These are phyloP conservation scores for Ophiostoma tasmaniense DNA, from an alignment of 2,329 filamentous ascomycete species.

Conservation along the genomic window DNA sequence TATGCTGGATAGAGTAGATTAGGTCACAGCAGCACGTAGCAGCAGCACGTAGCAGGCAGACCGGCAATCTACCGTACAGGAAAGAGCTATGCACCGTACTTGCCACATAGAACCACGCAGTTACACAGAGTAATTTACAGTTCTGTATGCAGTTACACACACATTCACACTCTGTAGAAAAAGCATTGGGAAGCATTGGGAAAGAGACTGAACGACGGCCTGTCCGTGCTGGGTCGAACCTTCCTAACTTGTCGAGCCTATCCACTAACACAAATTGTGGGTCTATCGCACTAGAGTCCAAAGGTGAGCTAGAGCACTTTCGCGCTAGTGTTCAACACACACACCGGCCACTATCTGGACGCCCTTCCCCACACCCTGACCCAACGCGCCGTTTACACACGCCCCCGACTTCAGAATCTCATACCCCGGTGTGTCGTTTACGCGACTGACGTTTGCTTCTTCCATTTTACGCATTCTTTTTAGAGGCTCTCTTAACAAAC, in stretches of 20 bases:
- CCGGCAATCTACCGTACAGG: background rate
- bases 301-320: background rate
- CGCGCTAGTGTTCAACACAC: background rate
- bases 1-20: background rate
- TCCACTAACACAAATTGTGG: constrained; percentile 5
- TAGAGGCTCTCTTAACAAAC: constrained; percentile 12
- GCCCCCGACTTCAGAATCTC: background rate
- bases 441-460: constrained; percentile 2
- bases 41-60: background rate
- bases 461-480: constrained; percentile 11
- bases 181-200: background rate
- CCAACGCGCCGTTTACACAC: background rate
- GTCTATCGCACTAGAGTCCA: background rate
- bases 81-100: background rate
- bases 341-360: background rate
- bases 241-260: constrained; percentile 4
- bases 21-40: background rate
- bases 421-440: background rate
- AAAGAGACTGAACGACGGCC: background rate
- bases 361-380: background rate
- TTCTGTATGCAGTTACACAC: background rate
- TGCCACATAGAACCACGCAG: background rate
- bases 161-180: background rate
- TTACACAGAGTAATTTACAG: background rate
- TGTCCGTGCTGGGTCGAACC: constrained; percentile 1